Conservation (phyloP, 2,329 filamentous ascomycete genomes). For the Cordyceps cicadae region DNA sequence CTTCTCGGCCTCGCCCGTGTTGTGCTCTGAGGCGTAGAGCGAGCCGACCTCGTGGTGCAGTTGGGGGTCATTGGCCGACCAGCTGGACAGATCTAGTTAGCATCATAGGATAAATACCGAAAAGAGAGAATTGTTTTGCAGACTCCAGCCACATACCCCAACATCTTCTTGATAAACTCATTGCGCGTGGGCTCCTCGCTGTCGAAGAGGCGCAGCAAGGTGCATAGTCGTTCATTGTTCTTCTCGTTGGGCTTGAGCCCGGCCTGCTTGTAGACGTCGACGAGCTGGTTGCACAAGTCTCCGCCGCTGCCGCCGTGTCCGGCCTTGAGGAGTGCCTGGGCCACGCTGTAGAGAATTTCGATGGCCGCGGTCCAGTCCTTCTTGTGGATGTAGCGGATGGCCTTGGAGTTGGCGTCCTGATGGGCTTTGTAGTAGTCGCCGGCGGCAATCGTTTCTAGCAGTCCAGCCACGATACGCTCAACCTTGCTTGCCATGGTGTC, state of each 20-base stretch:
- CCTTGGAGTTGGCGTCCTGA: constrained; percentile 93
- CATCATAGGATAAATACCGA: background rate
- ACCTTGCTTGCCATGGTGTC: constrained; percentile 32
- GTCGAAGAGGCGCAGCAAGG: constrained; percentile 72
- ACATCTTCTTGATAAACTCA: constrained; percentile 80
- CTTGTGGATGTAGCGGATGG: constrained; percentile 85
- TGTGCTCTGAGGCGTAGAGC: constrained; percentile 86
- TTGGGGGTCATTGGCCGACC: constrained; percentile 87
- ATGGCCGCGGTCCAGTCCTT: constrained; percentile 77
- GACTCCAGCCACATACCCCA: constrained; percentile 48
- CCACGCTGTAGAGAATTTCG: constrained; percentile 77
- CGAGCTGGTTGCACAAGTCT: constrained; percentile 76
- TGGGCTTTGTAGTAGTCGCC: constrained; percentile 97
- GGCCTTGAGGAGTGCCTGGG: constrained; percentile 76
- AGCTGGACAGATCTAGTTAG: constrained; percentile 32
- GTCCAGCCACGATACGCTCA: constrained; percentile 48
- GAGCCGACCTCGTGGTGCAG: constrained; percentile 86
- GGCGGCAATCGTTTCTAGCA: constrained; percentile 81
- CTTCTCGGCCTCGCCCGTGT: constrained; percentile 85
- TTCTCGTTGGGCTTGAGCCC: constrained; percentile 68
- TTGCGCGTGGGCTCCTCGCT: constrained; percentile 82
- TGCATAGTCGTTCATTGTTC: constrained; percentile 67
- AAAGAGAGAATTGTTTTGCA: background rate
- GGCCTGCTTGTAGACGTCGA: constrained; percentile 86
- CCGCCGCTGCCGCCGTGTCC: constrained; percentile 92